Evolutionary conservation across 352 stramenopile genomes (phyloP), one percentile per base, ranked within the genome.

Genomic region (Albugo laibachii): DNA sequence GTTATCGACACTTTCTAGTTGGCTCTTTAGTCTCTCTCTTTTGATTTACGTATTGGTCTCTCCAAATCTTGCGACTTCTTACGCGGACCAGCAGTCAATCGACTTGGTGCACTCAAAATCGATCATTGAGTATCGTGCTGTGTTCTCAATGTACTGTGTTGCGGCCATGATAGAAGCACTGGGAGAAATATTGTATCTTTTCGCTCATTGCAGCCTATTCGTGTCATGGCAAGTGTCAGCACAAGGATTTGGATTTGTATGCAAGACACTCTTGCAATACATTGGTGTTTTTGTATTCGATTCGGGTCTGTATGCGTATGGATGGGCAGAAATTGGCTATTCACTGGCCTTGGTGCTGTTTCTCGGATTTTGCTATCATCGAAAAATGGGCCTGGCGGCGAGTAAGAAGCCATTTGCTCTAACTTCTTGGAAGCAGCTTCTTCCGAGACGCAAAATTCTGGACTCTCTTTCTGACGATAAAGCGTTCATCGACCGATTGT

Each of bases 171-270:
- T 88, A 34, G 80, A 93, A 50, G 71, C 75, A 8, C 43, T 80
- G 10, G 78, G 73, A 0, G 80, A 93, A 54, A 75, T 78, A 0
- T 80, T 93, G 70, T 89, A 82, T 37, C 54, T 88, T 38, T 56
- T 89, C 36, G 69, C 74, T 0, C 68, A 88, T 54, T 78, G 63
- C 45, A 81, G 65, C 49, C 71, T 89, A 35, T 54, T 81, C 31
- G 79, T 91, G n/a, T 73, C 65, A n/a, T 80, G 78, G 67, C 75
- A 86, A 46, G 78, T 88, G 6, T 63, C 71, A 5, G 75, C 77
- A 20, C 74, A 91, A 50, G 79, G 69, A 43, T 63, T 65, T 16
- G 80, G 66, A 1, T 87, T 93, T 47, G 55, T 89, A 24, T 59
- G 77, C 24, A 73, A 76, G 39, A 75, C 65, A 8, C 47, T 66